phyloP scores from a whole-genome alignment of 2,329 filamentous ascomycete species.

The Verticillium longisporum region DNA sequence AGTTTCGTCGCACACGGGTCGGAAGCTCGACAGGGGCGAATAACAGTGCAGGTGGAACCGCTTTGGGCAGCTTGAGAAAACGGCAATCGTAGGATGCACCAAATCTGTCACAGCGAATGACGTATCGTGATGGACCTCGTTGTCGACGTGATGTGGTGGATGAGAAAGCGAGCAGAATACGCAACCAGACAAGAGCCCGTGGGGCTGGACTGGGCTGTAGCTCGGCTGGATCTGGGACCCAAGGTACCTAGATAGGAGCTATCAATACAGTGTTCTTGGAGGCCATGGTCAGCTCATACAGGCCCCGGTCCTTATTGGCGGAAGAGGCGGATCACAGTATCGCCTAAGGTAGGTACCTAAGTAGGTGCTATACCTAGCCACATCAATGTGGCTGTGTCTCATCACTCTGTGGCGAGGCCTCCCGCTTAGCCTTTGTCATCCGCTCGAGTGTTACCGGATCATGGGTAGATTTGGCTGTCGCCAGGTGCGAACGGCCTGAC shows the following conservation, averaged over 20 bases:
- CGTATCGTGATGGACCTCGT: neutral
- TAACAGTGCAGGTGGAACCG: neutral
- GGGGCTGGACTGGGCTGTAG: neutral
- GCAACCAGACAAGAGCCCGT: neutral
- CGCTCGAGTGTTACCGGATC: neutral
- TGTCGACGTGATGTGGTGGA: neutral
- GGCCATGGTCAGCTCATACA: neutral
- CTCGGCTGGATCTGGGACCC: neutral
- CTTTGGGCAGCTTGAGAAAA: neutral
- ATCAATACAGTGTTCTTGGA: neutral
- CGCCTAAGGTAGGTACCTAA: neutral
- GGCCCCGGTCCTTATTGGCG: neutral
- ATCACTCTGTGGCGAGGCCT: neutral
- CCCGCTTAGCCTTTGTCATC: neutral
- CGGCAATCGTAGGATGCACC: neutral
- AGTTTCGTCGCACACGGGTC: neutral
- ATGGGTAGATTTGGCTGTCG: no score
- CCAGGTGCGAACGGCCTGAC: no score
- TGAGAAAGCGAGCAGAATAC: neutral
- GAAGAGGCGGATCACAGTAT: neutral
- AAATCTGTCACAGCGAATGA: neutral
- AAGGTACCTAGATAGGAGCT: no score
- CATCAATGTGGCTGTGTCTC: neutral
- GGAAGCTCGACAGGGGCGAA: neutral
- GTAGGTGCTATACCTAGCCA: neutral